Base-by-base conservation (phyloP, 306 rosid species). In the Astragalus membranaceus region DNA sequence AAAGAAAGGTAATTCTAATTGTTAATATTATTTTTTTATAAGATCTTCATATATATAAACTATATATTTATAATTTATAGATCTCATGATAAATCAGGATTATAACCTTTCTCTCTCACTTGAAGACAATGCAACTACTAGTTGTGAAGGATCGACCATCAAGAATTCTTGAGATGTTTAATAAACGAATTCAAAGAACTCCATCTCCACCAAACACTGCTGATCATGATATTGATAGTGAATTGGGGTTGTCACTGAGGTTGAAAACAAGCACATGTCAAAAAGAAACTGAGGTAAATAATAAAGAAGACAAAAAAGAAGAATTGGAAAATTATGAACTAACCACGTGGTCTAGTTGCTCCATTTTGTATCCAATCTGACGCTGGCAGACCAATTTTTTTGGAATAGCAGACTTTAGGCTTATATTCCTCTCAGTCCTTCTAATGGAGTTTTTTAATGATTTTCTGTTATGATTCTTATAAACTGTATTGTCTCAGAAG, bases 201-300 rank as follows among this genome's bases (percentile, higher is more conserved):
- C 60, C 79, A 51, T 49, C 81, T 10, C 37, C 75, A 7, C 55
- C 80, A 20, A 52, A 72, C 10, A 79, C 44, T 52, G 7, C 4
- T 13, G 43, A 69, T 5, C 78, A 80, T 51, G 44, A 69, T 5
- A 77, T 76, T 42, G 83, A 76, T 32, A 67, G 71, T 79, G 79
- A 79, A 59, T 74, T 90, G 83, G 96, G 97, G 32, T 80, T 91
- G 72, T 88, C 97, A 12, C 77, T 94, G 12, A 83, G 90, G 78
- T 80, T 88, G 44, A 82, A 84, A 20, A 78, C 87, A 42, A 16
- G 81, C 72, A 20, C 77, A 5, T 67, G 75, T 23, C 48, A 72
- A 30, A 65, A 78, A 29, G 83, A 76, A 57, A 64, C 14, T 14
- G 67, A 70, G 16, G 76, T 3, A 26, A 2, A 43, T 52, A 71